These are phyloP conservation scores for Ophiostoma australiae DNA, from an alignment of 2,329 filamentous ascomycete genomes.

Conservation along the genomic window DNA sequence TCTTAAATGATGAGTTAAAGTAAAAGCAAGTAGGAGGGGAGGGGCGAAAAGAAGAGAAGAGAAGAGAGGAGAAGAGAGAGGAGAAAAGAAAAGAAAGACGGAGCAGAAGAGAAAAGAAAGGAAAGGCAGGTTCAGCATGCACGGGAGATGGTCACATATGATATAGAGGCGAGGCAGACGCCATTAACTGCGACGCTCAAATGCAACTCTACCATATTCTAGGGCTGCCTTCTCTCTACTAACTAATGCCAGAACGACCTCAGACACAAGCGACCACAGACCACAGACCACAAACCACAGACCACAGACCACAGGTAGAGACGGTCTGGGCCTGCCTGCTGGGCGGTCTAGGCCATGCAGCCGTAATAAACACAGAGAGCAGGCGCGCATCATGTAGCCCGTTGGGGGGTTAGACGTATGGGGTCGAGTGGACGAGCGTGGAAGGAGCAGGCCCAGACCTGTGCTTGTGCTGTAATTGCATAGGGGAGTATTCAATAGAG, in stretches of 20 bases:
- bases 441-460: too few relatives aligned
- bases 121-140: background rate
- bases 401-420: background rate
- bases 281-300: too few relatives aligned
- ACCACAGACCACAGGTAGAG: too few relatives aligned
- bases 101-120: background rate
- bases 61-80: background rate
- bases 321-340: background rate
- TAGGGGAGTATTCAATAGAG: too few relatives aligned
- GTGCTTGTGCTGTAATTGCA: too few relatives aligned
- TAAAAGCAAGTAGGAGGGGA: background rate
- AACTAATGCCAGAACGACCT: background rate
- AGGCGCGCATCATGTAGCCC: background rate
- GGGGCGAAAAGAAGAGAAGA: background rate
- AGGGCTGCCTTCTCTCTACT: too few relatives aligned
- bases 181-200: too few relatives aligned
- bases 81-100: background rate
- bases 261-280: too few relatives aligned
- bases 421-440: too few relatives aligned
- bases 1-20: background rate
- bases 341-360: background rate
- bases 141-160: background rate
- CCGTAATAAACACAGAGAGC: background rate
- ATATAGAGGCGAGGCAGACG: background rate
- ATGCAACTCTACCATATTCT: background rate